phyloP scores from a whole-genome alignment of 2,329 filamentous ascomycete species.

The Fusarium sp. region DNA sequence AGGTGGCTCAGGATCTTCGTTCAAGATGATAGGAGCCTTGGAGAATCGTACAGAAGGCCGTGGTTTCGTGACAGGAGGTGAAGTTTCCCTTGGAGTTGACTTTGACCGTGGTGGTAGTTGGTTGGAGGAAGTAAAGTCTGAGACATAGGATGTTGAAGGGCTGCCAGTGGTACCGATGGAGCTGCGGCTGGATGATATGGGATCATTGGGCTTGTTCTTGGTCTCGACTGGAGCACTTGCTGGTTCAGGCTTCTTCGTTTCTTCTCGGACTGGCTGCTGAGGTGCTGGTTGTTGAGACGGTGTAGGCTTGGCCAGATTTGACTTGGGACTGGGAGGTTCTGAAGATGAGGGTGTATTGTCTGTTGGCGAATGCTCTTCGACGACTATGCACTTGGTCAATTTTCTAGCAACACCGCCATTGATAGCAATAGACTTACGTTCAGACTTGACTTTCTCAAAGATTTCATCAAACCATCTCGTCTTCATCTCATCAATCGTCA shows the following conservation, averaged over 20 bases:
- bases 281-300: slow-evolving; percentile 6
- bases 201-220: not conserved
- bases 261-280: slow-evolving; percentile 40
- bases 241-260: slow-evolving; percentile 19
- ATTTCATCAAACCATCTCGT: slow-evolving; percentile 44
- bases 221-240: not conserved
- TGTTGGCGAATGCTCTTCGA: slow-evolving; percentile 33
- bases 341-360: slow-evolving; percentile 38
- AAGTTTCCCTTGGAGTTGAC: slow-evolving; percentile 8
- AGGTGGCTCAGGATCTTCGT: slow-evolving; percentile 27
- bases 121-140: slow-evolving; percentile 37
- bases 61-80: slow-evolving; percentile 24
- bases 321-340: slow-evolving; percentile 35
- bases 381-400: slow-evolving; percentile 20
- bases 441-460: slow-evolving; percentile 44
- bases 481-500: slow-evolving; percentile 46
- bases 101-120: slow-evolving; percentile 17
- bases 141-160: slow-evolving; percentile 35
- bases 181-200: slow-evolving; percentile 9
- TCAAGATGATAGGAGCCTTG: slow-evolving; percentile 44
- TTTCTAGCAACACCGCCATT: not conserved
- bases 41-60: slow-evolving; percentile 50
- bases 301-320: slow-evolving; percentile 13
- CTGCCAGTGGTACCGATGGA: slow-evolving; percentile 15
- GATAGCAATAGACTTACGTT: slow-evolving; percentile 30